Conservation (phyloP, 2,329 filamentous ascomycete genomes). For the Thyridium curvatum region DNA sequence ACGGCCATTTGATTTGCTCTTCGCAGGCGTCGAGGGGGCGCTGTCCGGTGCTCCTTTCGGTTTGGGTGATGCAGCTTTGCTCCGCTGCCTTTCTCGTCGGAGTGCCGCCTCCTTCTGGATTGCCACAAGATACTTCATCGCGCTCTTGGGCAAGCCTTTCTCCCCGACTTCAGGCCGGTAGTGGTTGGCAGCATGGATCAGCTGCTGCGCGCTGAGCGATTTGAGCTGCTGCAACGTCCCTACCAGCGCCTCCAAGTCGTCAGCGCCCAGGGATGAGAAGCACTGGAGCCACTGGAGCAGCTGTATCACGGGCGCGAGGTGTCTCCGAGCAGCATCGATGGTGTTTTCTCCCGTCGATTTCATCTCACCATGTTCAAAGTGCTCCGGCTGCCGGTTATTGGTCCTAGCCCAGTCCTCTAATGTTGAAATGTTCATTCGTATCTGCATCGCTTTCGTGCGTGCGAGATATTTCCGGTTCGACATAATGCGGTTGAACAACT, state of each 20-base stretch:
- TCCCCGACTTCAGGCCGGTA: constrained; percentile 95
- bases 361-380: constrained; percentile 89
- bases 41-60: constrained; percentile 27
- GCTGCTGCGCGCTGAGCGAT: constrained; percentile 75
- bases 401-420: constrained; percentile 92
- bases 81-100: constrained; percentile 47
- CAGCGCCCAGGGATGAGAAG: constrained; percentile 81
- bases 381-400: constrained; percentile 91
- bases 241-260: constrained; percentile 83
- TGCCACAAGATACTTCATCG: constrained; percentile 76
- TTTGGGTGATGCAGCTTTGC: constrained; percentile 37
- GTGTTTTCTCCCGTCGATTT: constrained; percentile 80
- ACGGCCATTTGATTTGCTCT: constrained; percentile 18
- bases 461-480: constrained; percentile 91
- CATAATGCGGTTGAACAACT: constrained; percentile 98
- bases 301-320: constrained; percentile 87
- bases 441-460: constrained; percentile 98
- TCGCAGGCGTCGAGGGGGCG: constrained; percentile 34
- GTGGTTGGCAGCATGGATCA: constrained; percentile 86
- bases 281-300: constrained; percentile 96
- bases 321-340: constrained; percentile 73
- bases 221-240: constrained; percentile 87
- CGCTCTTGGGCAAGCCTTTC: constrained; percentile 81
- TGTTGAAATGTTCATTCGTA: constrained; percentile 95
- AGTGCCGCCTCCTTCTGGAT: constrained; percentile 69